These are phyloP conservation scores for Kazachstania martiniae DNA, from an alignment of 805 yeast genomes.

Conservation along the genomic window DNA sequence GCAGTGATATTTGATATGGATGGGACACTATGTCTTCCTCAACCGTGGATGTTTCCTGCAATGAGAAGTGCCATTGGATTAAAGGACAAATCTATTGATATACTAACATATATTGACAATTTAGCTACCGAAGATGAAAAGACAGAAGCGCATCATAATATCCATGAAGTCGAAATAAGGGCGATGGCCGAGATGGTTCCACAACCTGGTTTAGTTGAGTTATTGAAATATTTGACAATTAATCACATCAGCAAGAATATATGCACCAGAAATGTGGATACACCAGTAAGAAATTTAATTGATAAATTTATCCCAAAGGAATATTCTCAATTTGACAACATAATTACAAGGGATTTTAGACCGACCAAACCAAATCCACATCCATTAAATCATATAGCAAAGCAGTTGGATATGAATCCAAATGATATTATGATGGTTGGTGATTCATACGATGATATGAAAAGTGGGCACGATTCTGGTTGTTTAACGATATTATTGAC, in stretches of 20 bases:
- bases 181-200: constrained; percentile 53
- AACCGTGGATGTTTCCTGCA: constrained; percentile 44
- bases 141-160: constrained; percentile 34
- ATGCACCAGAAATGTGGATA: constrained; percentile 48
- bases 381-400: constrained; percentile 48
- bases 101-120: constrained; percentile 39
- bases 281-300: constrained; percentile 45
- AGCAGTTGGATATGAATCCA: constrained; percentile 37
- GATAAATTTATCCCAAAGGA: constrained; percentile 33
- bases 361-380: constrained; percentile 64
- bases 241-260: constrained; percentile 39
- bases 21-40: constrained; percentile 63
- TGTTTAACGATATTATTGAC: constrained; percentile 43
- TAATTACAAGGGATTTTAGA: constrained; percentile 50
- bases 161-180: constrained; percentile 43
- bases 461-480: constrained; percentile 54
- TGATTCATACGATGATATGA: constrained; percentile 62
- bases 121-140: constrained; percentile 31
- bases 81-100: constrained; percentile 35
- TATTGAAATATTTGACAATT: constrained; percentile 28
- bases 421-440: constrained; percentile 55
- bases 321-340: constrained; percentile 35
- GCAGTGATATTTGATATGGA: constrained; percentile 73
- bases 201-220: constrained; percentile 34
- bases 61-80: constrained; percentile 54